Evolutionary conservation across 176 grass and related monocot species (phyloP).

Genomic region (Carex cristatella): DNA sequence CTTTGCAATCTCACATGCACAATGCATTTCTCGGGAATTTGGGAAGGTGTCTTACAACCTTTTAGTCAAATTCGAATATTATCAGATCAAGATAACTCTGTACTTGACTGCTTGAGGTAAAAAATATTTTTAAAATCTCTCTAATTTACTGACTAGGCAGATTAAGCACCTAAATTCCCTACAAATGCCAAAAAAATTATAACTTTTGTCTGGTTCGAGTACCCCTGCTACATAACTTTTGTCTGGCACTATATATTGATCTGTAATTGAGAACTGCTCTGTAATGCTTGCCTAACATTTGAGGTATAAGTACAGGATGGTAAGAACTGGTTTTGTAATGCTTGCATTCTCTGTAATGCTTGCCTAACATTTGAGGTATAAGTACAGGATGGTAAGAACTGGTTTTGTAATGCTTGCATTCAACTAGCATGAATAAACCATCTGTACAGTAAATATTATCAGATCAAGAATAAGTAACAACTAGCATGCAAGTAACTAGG

Average conservation of each 20-base stretch:
- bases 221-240: background rate
- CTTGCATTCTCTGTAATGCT: background rate
- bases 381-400: background rate
- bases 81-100: conserved; percentile 57
- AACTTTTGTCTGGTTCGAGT: background rate
- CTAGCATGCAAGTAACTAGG: background rate
- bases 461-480: background rate
- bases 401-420: background rate
- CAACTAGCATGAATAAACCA: too few relatives aligned
- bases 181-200: background rate
- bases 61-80: conserved; percentile 73
- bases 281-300: background rate
- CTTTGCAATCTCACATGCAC: conserved; percentile 67
- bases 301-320: background rate
- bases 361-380: background rate
- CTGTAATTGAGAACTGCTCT: background rate
- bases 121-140: background rate
- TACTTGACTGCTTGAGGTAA: conserved; percentile 65
- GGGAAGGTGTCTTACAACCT: conserved; percentile 46
- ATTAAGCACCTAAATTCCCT: background rate
- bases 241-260: background rate
- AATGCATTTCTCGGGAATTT: conserved; percentile 53
- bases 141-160: background rate
- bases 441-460: too few relatives aligned
- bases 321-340: background rate